Conservation (phyloP, 306 rosid genomes). For the Pyrus betulifolia region DNA sequence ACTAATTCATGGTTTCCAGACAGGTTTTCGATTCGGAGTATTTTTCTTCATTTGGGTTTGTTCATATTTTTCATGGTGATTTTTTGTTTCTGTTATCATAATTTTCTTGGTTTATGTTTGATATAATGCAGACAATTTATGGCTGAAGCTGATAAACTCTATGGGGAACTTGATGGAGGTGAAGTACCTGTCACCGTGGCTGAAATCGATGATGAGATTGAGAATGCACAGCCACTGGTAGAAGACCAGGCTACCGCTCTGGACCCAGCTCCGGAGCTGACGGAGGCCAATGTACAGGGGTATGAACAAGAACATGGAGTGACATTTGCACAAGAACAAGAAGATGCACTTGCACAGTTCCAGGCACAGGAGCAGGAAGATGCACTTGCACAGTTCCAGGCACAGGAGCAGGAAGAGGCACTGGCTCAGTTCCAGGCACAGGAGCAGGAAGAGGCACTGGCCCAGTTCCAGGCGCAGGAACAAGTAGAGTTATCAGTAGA, state of each 20-base stretch:
- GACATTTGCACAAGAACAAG: background rate
- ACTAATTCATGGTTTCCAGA: background rate
- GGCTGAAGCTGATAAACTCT: constrained; percentile 61
- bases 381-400: background rate
- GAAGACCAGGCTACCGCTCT: background rate
- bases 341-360: background rate
- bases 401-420: background rate
- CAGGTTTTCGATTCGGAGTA: background rate
- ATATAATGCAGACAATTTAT: constrained; percentile 23
- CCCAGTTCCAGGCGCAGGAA: constrained; percentile 7
- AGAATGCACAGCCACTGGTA: background rate
- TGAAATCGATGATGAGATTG: background rate
- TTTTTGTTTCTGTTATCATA: background rate
- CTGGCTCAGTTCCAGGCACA: background rate
- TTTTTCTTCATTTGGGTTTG: background rate
- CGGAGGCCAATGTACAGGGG: background rate
- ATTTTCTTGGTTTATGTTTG: background rate
- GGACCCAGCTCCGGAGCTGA: background rate
- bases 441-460: constrained; percentile 10
- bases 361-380: background rate
- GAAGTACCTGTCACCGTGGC: constrained; percentile 18
- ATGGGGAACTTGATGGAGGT: constrained; percentile 21
- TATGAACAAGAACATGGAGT: background rate
- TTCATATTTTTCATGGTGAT: background rate
- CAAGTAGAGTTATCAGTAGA: background rate